Percentiles rank a stretch among this genome's conserved stretches.
Evolutionary conservation across 2,329 filamentous ascomycete species (phyloP).

Genomic region (Pseudocercospora eumusae): DNA sequence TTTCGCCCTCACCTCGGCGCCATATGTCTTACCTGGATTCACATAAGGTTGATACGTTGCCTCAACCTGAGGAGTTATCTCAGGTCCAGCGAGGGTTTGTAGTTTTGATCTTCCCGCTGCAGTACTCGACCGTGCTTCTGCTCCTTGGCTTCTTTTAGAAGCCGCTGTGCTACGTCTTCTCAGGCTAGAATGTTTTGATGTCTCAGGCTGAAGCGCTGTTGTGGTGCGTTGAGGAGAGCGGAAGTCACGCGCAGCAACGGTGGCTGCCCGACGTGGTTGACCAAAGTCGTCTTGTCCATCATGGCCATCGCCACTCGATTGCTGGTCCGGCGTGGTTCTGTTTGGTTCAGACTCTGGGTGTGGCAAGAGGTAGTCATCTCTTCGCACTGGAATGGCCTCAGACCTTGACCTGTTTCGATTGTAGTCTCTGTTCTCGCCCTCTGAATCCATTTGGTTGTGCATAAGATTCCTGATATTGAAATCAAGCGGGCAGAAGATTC

Average conservation of each 20-base stretch:
- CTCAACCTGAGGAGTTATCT: conserved; percentile 26
- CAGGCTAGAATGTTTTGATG: conserved; percentile 13
- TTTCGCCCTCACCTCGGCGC: neutral
- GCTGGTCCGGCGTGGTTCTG: conserved; percentile 2
- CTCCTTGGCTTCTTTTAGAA: conserved; percentile 19
- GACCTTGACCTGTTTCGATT: conserved; percentile 14
- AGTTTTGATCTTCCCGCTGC: conserved; percentile 22
- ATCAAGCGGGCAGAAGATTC: neutral
- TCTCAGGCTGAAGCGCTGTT: conserved; percentile 15
- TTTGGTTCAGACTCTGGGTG: neutral
- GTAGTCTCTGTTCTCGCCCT: neutral
- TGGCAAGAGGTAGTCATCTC: conserved; percentile 13
- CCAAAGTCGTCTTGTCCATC: conserved; percentile 11
- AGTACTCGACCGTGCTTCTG: conserved; percentile 16
- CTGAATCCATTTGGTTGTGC: neutral
- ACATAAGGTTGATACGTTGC: conserved; percentile 40
- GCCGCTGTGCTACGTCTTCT: conserved; percentile 23
- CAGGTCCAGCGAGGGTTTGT: conserved; percentile 27
- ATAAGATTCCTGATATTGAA: neutral
- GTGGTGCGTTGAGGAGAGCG: conserved; percentile 15
- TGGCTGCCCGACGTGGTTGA: conserved; percentile 21
- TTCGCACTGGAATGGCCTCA: conserved; percentile 16
- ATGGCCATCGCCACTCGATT: conserved; percentile 6
- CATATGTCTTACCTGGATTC: conserved; percentile 42
- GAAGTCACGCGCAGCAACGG: conserved; percentile 15